Percentiles rank a stretch among this genome's conserved stretches.
Conservation (phyloP, 352 stramenopile genomes). For the Phytophthora hibernalis region DNA sequence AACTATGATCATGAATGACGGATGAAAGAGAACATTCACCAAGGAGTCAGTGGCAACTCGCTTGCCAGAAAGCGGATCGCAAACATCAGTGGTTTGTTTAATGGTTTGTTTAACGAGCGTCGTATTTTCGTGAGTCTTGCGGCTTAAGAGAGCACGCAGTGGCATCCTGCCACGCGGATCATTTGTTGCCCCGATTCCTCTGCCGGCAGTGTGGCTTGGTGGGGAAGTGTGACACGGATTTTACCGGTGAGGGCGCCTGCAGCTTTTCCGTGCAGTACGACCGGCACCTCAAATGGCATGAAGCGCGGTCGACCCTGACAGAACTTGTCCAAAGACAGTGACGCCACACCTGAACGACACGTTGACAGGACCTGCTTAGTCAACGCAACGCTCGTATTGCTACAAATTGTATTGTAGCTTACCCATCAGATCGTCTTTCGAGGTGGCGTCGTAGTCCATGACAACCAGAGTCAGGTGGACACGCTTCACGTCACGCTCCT, state of each 20-base stretch:
- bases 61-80: background rate
- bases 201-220: constrained; percentile 39
- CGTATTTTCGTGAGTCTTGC: constrained; percentile 3
- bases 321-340: constrained; percentile 66
- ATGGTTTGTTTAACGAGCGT: constrained; percentile 26
- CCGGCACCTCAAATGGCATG: constrained; percentile 58
- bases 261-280: constrained; percentile 63
- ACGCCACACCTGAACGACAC: constrained; percentile 48
- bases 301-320: constrained; percentile 51
- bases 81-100: constrained; percentile 21
- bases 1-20: constrained; percentile 27
- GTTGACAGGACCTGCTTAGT: background rate
- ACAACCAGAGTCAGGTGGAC: constrained; percentile 79
- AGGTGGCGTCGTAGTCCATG: constrained; percentile 87
- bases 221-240: constrained; percentile 64
- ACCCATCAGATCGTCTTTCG: constrained; percentile 76
- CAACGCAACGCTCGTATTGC: background rate
- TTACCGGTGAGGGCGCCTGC: constrained; percentile 61
- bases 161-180: constrained; percentile 54
- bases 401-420: constrained; percentile 12
- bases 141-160: constrained; percentile 60
- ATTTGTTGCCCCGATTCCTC: constrained; percentile 33
- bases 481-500: constrained; percentile 59
- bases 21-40: constrained; percentile 13
- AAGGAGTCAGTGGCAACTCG: constrained; percentile 8